Evolutionary conservation across 2,329 filamentous ascomycete species (phyloP), one percentile per base, ranked within the genome.

Genomic region (Colletotrichum sp.): DNA sequence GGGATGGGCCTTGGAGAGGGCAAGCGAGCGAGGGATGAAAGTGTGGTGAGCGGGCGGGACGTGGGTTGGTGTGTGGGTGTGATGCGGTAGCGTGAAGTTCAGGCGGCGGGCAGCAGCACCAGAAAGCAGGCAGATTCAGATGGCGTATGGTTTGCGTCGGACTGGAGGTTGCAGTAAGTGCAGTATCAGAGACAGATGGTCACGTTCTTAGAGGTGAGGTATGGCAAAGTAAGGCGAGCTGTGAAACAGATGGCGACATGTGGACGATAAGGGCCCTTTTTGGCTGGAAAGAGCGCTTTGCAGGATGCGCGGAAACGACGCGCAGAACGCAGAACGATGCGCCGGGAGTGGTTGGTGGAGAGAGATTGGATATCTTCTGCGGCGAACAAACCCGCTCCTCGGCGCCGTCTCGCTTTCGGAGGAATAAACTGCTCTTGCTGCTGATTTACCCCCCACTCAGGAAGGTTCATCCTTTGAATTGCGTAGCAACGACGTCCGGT

Each of bases 1-100:
- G 57, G 69, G 73, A 75, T 72, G 64, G 73, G 73, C 64, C 57
- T 75, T 61, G 63, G n/a, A 61, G 30, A 61, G 30, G 38, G 36
- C 16, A 24, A n/a, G 34, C 28, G 52, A 57, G 70, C 26, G 57
- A 21, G 36, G 36, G 16, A n/a, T 67, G 28, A 18, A 24, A 30
- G 63, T 63, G 60, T 52, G 32, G 60, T 52, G 18, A 24, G 70
- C 67, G 52, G 13, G 28, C 15, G 21, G 24, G 28, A 15, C 16
- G 58, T 32, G n/a, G 58, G 18, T 32, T 61, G 8, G 58, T 32
- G 43, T n/a, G 38, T 61, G 30, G 18, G 16, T 61, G 16, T 61
- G 24, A 70, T 18, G 48, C 28, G 24, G 57, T 43, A 61, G 65
- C 24, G 57, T 32, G 57, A 60, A 48, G 57, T 18, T 38, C 21